Evolutionary conservation across 768 basidiomycete genomes (phyloP).

Genomic region (Mrakia frigida): DNA sequence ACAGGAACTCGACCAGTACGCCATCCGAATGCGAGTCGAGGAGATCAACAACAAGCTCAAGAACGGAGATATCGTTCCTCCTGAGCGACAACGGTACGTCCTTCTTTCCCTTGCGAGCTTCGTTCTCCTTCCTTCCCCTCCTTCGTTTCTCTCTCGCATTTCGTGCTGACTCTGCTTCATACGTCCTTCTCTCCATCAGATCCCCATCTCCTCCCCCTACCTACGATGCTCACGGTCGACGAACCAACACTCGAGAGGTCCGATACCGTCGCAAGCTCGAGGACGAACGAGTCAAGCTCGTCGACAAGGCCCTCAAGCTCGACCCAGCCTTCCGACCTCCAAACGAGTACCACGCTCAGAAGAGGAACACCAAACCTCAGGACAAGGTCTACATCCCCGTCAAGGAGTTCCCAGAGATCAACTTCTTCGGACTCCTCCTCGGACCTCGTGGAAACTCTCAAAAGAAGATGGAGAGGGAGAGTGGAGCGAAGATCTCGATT

Average conservation of each 20-base stretch:
- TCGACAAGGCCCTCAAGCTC: constrained; percentile 93
- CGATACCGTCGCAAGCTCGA: constrained; percentile 84
- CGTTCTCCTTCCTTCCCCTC: background rate
- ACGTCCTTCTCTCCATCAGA: constrained; percentile 47
- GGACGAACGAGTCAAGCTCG: constrained; percentile 69
- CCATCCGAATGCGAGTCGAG: constrained; percentile 88
- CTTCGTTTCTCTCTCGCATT: too few species aligned
- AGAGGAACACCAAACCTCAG: constrained; percentile 84
- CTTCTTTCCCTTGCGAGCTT: too few species aligned
- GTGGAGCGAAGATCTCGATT: constrained; percentile 97
- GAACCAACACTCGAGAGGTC: constrained; percentile 97
- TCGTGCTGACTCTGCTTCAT: constrained; percentile 19
- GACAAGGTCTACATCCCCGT: constrained; percentile 99
- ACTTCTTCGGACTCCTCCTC: constrained; percentile 96
- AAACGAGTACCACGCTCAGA: constrained; percentile 91
- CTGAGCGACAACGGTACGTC: constrained; percentile 77
- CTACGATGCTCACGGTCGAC: constrained; percentile 93
- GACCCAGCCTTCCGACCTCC: constrained; percentile 98
- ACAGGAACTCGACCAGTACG: constrained; percentile 94
- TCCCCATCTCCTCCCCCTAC: constrained; percentile 96
- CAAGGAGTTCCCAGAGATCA: constrained; percentile 99
- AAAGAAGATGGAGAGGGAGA: constrained; percentile 99
- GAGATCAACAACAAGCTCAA: constrained; percentile 95
- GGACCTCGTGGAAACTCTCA: constrained; percentile 97
- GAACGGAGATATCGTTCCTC: constrained; percentile 89